Percentiles rank a stretch among this genome's conserved stretches.
Evolutionary conservation across 2,329 filamentous ascomycete species (phyloP).

Genomic region (Alternaria panax): DNA sequence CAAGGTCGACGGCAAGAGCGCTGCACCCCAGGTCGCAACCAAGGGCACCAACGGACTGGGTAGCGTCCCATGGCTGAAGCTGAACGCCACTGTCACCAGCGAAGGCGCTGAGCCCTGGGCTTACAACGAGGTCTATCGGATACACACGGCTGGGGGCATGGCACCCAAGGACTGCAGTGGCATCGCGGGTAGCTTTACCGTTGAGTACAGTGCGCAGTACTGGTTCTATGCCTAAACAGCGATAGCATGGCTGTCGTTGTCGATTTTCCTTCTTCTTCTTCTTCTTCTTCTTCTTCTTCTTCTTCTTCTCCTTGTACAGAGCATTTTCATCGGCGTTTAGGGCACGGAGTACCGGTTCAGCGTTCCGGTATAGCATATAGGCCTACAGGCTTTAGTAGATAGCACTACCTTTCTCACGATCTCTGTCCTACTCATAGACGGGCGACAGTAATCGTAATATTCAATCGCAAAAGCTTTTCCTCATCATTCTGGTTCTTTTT

Average conservation of each 20-base stretch:
- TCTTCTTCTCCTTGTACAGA: slow-evolving; percentile 29
- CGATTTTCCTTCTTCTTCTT: neutral
- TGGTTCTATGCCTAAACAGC: slow-evolving; percentile 60
- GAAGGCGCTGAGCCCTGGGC: slow-evolving; percentile 34
- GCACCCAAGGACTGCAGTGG: slow-evolving; percentile 76
- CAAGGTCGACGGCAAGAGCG: slow-evolving; percentile 66
- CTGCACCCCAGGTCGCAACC: slow-evolving; percentile 69
- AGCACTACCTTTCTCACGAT: slow-evolving; percentile 30
- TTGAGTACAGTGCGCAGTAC: slow-evolving; percentile 85
- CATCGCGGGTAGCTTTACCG: slow-evolving; percentile 68
- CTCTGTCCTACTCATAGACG: slow-evolving; percentile 22
- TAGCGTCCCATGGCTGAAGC: slow-evolving; percentile 81
- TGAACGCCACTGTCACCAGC: slow-evolving; percentile 56
- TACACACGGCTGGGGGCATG: slow-evolving; percentile 83
- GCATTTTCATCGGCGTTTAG: slow-evolving; percentile 45
- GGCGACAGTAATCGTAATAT: slow-evolving; percentile 31
- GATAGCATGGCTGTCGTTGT: neutral
- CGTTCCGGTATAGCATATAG: slow-evolving; percentile 17
- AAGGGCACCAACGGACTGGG: slow-evolving; percentile 65
- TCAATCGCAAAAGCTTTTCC: slow-evolving; percentile 18
- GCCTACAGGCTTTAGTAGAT: slow-evolving; percentile 26
- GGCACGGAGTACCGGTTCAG: slow-evolving; percentile 17
- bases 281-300: neutral
- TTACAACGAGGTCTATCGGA: slow-evolving; percentile 79
- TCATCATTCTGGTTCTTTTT: neutral